A percentile compares a stretch with the other conserved stretches of the same genome.
Evolutionary conservation across 345 rosid species (phyloP).

Genomic region (Aurinia saxatilis): DNA sequence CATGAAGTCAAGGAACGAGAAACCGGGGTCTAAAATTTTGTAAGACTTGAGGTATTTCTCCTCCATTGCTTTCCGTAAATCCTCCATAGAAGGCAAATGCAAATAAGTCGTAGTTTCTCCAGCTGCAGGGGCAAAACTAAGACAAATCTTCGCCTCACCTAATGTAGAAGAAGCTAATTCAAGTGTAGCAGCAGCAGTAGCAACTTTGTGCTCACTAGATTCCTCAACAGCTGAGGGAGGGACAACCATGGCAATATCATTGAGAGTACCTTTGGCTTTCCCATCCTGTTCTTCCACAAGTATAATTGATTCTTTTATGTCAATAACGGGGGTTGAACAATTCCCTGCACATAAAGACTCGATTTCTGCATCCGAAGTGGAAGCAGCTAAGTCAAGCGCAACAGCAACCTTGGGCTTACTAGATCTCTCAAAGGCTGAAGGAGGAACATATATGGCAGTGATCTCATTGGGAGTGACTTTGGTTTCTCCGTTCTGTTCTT

Average conservation of each 20-base stretch:
- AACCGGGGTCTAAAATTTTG: constrained; percentile 54
- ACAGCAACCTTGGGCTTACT: neutral
- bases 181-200: constrained; percentile 2
- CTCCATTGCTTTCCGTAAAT: constrained; percentile 50
- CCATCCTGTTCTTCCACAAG: constrained; percentile 5
- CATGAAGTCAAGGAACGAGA: constrained; percentile 54
- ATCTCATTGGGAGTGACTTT: neutral
- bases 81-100: constrained; percentile 55
- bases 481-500: neutral
- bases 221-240: neutral
- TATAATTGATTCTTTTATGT: constrained; percentile 18
- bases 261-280: neutral
- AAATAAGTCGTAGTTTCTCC: constrained; percentile 40
- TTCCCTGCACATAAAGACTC: constrained; percentile 8
- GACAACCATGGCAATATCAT: neutral
- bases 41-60: constrained; percentile 58
- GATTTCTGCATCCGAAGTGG: too few relatives aligned
- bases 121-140: constrained; percentile 45
- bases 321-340: constrained; percentile 15
- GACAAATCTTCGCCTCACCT: constrained; percentile 69
- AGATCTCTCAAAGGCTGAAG: neutral
- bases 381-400: too few relatives aligned
- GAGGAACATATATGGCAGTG: neutral
- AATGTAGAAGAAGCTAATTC: constrained; percentile 58
- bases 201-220: neutral